Evolutionary conservation across 2,329 filamentous ascomycete species (phyloP).

Genomic region (Exophiala phaeomuriformis): DNA sequence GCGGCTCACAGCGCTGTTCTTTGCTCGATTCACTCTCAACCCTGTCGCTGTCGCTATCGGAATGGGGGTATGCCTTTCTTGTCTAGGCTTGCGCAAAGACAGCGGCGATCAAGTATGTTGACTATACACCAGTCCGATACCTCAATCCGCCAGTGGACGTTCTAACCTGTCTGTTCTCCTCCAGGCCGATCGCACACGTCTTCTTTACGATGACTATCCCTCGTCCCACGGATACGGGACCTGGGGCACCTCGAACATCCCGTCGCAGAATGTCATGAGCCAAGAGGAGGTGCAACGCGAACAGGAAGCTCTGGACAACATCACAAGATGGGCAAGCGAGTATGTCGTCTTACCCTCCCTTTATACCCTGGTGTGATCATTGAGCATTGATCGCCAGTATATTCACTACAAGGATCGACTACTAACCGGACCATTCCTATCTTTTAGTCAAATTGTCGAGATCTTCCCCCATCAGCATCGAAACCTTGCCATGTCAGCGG

Average conservation of each 20-base stretch:
- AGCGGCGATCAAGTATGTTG: slow-evolving; percentile 19
- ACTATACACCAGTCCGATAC: background rate
- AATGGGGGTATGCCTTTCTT: slow-evolving; percentile 28
- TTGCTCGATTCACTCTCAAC: background rate
- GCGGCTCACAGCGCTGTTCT: background rate
- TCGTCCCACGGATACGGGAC: slow-evolving; percentile 23
- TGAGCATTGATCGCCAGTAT: background rate
- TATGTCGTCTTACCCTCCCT: slow-evolving; percentile 1
- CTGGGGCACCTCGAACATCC: slow-evolving; percentile 17
- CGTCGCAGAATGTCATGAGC: slow-evolving; percentile 20
- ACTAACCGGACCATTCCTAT: background rate
- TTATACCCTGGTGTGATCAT: background rate
- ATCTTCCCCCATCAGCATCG: slow-evolving; percentile 24
- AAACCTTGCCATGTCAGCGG: slow-evolving; percentile 11
- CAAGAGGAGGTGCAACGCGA: slow-evolving; percentile 25
- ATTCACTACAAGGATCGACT: background rate
- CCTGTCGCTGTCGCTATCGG: slow-evolving; percentile 1
- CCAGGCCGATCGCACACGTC: slow-evolving; percentile 24
- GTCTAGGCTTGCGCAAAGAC: slow-evolving; percentile 22
- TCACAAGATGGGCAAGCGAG: slow-evolving; percentile 27
- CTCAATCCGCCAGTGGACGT: background rate
- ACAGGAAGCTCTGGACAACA: slow-evolving; percentile 26
- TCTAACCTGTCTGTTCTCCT: background rate
- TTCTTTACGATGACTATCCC: slow-evolving; percentile 25
- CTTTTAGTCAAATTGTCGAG: slow-evolving; percentile 25